Conservation (phyloP, 768 basidiomycete genomes). For the Candolleomyces efflorescens region DNA sequence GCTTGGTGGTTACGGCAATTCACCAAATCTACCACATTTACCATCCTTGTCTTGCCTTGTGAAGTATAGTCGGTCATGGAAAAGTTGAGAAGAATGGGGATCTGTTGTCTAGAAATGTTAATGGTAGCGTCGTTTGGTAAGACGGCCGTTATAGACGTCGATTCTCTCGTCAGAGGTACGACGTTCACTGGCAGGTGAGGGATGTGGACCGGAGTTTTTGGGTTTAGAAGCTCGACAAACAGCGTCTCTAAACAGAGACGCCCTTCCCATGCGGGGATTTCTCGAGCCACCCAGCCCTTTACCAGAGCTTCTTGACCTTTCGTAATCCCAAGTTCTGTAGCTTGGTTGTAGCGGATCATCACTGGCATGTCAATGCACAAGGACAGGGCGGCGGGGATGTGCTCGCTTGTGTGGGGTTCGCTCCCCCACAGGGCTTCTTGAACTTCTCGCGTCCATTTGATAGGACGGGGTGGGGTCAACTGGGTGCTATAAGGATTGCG, state of each 20-base stretch:
- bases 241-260: slow-evolving; percentile 20
- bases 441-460: background rate
- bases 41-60: slow-evolving; percentile 24
- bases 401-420: background rate
- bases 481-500: background rate
- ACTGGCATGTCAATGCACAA: slow-evolving; percentile 19
- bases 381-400: slow-evolving; percentile 15
- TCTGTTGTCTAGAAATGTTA: slow-evolving; percentile 15
- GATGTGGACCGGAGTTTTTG: slow-evolving; percentile 17
- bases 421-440: background rate
- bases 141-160: slow-evolving; percentile 3
- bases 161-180: slow-evolving; percentile 17
- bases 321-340: slow-evolving; percentile 11
- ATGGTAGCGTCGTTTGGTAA: slow-evolving; percentile 16
- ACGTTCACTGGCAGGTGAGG: slow-evolving; percentile 25
- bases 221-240: slow-evolving; percentile 22
- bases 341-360: slow-evolving; percentile 17
- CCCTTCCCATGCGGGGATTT: slow-evolving; percentile 5
- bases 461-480: too few species aligned
- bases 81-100: slow-evolving; percentile 22
- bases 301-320: slow-evolving; percentile 11
- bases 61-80: slow-evolving; percentile 29
- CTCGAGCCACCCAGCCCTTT: slow-evolving; percentile 7
- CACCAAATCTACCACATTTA: slow-evolving; percentile 23
- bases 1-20: slow-evolving; percentile 19